phyloP scores from a whole-genome alignment of 768 basidiomycete species.

The Boletus vinaceobasis region DNA sequence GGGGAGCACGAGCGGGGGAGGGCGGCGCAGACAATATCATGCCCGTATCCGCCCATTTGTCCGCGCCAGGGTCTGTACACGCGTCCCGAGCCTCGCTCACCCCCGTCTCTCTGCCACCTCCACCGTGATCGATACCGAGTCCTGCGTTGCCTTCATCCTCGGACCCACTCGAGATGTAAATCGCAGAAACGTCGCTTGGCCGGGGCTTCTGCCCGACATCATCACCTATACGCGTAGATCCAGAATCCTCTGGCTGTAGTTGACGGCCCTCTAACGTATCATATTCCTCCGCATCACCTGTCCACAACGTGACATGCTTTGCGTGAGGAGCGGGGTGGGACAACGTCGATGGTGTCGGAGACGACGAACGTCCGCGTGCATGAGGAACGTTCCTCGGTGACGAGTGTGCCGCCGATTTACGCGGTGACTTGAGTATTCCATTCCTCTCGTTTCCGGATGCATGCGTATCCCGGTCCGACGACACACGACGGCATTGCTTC shows the following conservation, averaged over 20 bases:
- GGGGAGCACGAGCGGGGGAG: background rate
- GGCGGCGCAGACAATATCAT: constrained; percentile 29
- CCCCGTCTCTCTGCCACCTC: background rate
- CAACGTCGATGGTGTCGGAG: constrained; percentile 10
- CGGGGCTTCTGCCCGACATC: constrained; percentile 1
- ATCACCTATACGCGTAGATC: background rate
- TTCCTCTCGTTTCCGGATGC: constrained; percentile 5
- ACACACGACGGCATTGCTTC: constrained; percentile 2
- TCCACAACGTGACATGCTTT: background rate
- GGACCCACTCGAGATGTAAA: constrained; percentile 28
- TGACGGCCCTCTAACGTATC: background rate
- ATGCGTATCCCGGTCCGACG: constrained; percentile 1
- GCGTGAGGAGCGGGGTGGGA: background rate
- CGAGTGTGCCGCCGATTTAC: constrained; percentile 23
- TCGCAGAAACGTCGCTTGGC: constrained; percentile 13
- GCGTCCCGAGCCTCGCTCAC: background rate
- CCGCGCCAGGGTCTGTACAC: constrained; percentile 1
- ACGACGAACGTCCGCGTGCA: constrained; percentile 1
- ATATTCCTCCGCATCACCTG: background rate
- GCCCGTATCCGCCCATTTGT: constrained; percentile 17
- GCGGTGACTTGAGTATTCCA: constrained; percentile 21
- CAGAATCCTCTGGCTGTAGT: background rate
- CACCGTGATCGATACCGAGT: background rate
- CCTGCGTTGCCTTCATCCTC: constrained; percentile 15
- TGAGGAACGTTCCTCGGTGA: constrained; percentile 19